Percentiles rank a stretch among this genome's conserved stretches.
Evolutionary conservation across 495 filamentous ascomycete genomes (phyloP).

Genomic region (Penicillium desertorum): DNA sequence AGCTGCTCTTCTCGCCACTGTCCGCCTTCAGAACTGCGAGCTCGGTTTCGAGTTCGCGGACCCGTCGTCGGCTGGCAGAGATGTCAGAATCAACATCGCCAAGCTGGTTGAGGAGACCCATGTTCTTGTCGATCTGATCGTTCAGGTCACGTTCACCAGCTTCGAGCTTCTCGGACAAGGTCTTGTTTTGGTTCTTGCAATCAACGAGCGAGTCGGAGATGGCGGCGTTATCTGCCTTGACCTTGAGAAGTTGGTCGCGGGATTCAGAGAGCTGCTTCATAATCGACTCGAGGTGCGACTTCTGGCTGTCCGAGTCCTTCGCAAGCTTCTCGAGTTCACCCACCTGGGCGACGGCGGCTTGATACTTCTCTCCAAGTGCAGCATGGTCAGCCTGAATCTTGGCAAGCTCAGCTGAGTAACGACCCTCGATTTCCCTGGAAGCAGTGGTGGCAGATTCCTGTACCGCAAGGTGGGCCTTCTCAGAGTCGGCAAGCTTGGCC

Average conservation of each 20-base stretch:
- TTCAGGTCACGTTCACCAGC: conserved; percentile 42
- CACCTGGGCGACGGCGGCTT: conserved; percentile 28
- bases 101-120: conserved; percentile 47
- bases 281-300: conserved; percentile 38
- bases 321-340: conserved; percentile 40
- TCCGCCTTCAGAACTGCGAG: conserved; percentile 41
- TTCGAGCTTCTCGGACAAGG: conserved; percentile 38
- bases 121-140: conserved; percentile 52
- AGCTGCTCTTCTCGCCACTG: conserved; percentile 24
- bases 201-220: conserved; percentile 36
- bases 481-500: conserved; percentile 37
- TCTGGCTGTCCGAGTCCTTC: conserved; percentile 28
- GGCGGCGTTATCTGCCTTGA: conserved; percentile 36
- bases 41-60: conserved; percentile 50
- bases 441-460: conserved; percentile 27
- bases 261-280: conserved; percentile 36
- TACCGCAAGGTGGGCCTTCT: conserved; percentile 31
- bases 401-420: conserved; percentile 36
- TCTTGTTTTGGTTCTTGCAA: conserved; percentile 30
- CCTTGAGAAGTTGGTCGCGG: conserved; percentile 36
- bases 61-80: conserved; percentile 40
- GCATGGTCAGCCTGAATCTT: conserved; percentile 35
- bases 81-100: conserved; percentile 43
- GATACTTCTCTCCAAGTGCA: conserved; percentile 36
- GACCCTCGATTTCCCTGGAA: conserved; percentile 33